Conservation (phyloP, 2,329 filamentous ascomycete species). For the Aspergillus clavatus region DNA sequence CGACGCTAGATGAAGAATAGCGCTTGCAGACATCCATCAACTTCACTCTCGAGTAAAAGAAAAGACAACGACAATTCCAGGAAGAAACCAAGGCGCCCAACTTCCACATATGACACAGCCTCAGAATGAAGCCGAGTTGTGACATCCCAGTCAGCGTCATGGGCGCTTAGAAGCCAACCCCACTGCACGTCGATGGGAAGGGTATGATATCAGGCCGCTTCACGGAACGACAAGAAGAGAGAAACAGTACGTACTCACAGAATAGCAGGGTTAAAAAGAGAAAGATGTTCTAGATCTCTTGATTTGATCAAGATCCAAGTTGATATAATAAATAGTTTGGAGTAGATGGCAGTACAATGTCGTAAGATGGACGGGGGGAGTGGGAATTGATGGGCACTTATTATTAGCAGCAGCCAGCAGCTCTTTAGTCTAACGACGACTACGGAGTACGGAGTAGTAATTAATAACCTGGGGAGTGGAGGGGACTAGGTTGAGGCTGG, state of each 20-base stretch:
- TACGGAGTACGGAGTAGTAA: not conserved
- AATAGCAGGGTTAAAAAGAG: not conserved
- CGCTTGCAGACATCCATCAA: too few relatives aligned
- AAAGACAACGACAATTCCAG: not conserved
- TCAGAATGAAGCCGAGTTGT: slow-evolving; percentile 5
- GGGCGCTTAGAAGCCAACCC: slow-evolving; percentile 11
- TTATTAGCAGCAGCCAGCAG: slow-evolving; percentile 11
- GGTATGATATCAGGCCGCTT: slow-evolving; percentile 1
- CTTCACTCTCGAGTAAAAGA: slow-evolving; percentile 3
- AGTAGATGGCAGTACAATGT: not conserved
- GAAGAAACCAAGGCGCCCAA: slow-evolving; percentile 1
- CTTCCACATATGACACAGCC: slow-evolving; percentile 1
- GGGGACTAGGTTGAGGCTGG: not conserved
- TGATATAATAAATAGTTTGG: not conserved
- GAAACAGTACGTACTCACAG: slow-evolving; percentile 12
- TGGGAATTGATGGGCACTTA: slow-evolving; percentile 12
- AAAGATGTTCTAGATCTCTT: not conserved
- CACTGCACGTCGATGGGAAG: slow-evolving; percentile 12
- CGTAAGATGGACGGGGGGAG: slow-evolving; percentile 3
- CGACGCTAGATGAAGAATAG: too few relatives aligned
- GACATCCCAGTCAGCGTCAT: slow-evolving; percentile 7
- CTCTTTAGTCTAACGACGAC: too few relatives aligned
- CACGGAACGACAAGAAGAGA: not conserved
- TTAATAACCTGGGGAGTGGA: not conserved
- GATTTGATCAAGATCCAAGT: not conserved